Evolutionary conservation across 2,329 filamentous ascomycete species (phyloP).

Genomic region (Penicillium aurantiogriseum): DNA sequence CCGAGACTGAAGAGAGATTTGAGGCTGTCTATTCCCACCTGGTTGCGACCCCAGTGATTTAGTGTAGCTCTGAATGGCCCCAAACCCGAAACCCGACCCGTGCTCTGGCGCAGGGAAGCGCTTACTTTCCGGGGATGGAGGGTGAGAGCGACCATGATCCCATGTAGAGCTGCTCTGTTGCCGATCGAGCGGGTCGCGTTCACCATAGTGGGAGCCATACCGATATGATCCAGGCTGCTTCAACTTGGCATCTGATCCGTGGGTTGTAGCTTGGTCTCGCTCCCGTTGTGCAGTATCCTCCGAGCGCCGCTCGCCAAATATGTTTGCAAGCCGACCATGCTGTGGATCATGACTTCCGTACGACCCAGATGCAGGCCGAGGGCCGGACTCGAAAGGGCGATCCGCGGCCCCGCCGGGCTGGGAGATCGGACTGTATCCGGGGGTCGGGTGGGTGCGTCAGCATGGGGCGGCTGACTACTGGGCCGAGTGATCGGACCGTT

Average conservation of each 20-base stretch:
- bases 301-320: slow-evolving; percentile 37
- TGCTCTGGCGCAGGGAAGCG: slow-evolving; percentile 36
- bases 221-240: slow-evolving; percentile 25
- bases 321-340: slow-evolving; percentile 31
- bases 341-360: slow-evolving; percentile 35
- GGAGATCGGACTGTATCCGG: slow-evolving; percentile 38
- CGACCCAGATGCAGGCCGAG: slow-evolving; percentile 26
- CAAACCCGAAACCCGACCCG: slow-evolving; percentile 38
- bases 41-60: slow-evolving; percentile 43
- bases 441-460: slow-evolving; percentile 33
- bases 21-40: slow-evolving; percentile 33
- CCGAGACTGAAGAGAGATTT: slow-evolving; percentile 35
- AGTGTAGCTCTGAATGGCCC: slow-evolving; percentile 43
- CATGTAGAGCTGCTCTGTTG: slow-evolving; percentile 30
- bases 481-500: slow-evolving; percentile 45
- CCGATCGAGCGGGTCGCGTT: slow-evolving; percentile 34
- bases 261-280: slow-evolving; percentile 30
- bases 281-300: slow-evolving; percentile 40
- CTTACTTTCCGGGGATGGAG: slow-evolving; percentile 39
- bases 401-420: slow-evolving; percentile 30
- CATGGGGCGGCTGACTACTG: slow-evolving; percentile 42
- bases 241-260: slow-evolving; percentile 33
- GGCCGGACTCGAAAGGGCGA: slow-evolving; percentile 23
- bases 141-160: slow-evolving; percentile 40
- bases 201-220: slow-evolving; percentile 34